phyloP scores from a whole-genome alignment of 768 basidiomycete genomes.

The Russula foetens region DNA sequence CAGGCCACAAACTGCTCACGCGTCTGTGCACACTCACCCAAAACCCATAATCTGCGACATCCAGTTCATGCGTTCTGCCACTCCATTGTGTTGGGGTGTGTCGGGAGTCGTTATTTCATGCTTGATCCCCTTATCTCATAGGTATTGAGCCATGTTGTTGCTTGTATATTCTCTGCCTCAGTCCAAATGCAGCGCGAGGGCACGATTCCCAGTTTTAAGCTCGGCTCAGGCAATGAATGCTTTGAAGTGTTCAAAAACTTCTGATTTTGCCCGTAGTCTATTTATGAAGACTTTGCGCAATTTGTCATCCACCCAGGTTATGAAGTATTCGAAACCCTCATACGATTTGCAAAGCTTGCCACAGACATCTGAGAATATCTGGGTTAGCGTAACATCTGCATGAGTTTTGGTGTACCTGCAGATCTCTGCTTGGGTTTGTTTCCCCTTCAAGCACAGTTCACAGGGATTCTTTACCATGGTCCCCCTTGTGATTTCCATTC shows the following conservation, averaged over 20 bases:
- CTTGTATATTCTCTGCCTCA: slow-evolving; percentile 22
- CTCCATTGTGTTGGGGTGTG: slow-evolving; percentile 19
- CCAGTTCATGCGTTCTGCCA: slow-evolving; percentile 23
- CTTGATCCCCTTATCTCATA: slow-evolving; percentile 14
- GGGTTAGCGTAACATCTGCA: not conserved
- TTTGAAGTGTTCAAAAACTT: slow-evolving; percentile 11
- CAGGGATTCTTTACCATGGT: not conserved
- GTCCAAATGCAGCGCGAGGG: not conserved
- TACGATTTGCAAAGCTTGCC: slow-evolving; percentile 18
- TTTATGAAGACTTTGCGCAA: slow-evolving; percentile 18
- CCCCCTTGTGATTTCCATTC: slow-evolving; percentile 11
- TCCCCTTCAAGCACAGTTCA: slow-evolving; percentile 22
- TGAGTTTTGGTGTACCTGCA: not conserved
- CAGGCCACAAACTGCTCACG: too few species aligned
- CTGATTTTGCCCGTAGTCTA: slow-evolving; percentile 15
- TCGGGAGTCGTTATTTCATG: not conserved
- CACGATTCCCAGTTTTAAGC: slow-evolving; percentile 7
- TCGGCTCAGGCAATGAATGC: slow-evolving; percentile 15
- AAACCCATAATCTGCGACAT: too few species aligned
- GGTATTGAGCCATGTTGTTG: slow-evolving; percentile 4
- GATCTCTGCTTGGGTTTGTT: slow-evolving; percentile 19
- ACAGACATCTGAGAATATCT: slow-evolving; percentile 22
- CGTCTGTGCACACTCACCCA: too few species aligned
- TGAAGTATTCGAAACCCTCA: slow-evolving; percentile 16
- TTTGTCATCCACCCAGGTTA: slow-evolving; percentile 21